Conservation (phyloP, 768 basidiomycete species). For the Astraeus odoratus region DNA sequence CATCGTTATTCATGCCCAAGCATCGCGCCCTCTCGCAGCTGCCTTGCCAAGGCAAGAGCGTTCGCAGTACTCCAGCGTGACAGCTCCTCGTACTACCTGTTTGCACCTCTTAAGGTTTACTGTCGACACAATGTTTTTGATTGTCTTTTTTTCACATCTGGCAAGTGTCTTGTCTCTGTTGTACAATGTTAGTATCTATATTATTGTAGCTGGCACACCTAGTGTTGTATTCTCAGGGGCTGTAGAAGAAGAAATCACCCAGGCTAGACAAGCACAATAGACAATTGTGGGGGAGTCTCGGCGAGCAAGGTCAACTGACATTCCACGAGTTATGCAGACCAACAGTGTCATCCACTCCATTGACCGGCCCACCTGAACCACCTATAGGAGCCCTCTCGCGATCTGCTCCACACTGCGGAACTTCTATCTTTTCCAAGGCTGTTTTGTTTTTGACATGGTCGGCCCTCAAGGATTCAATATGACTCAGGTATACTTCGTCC, state of each 20-base stretch:
- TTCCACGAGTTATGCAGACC: constrained; percentile 75
- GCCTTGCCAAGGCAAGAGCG: constrained; percentile 28
- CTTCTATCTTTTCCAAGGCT: constrained; percentile 23
- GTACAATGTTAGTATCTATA: constrained; percentile 4
- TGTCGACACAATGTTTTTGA: not conserved
- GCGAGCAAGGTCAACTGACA: constrained; percentile 17
- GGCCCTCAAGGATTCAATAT: constrained; percentile 70
- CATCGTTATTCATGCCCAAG: constrained; percentile 65
- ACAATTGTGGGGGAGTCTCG: not conserved
- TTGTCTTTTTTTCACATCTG: not conserved
- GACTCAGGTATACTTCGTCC: constrained; percentile 69
- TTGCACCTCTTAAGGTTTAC: not conserved
- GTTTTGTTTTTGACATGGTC: constrained; percentile 70
- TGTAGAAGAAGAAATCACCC: not conserved
- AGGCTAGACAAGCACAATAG: constrained; percentile 1
- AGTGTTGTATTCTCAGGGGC: not conserved
- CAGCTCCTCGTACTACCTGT: constrained; percentile 9
- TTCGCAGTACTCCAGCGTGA: constrained; percentile 16
- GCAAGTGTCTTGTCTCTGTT: no score
- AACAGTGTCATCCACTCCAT: constrained; percentile 68
- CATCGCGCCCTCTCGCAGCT: constrained; percentile 57
- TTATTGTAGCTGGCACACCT: constrained; percentile 1
- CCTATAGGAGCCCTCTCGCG: constrained; percentile 18
- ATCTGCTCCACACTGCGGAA: constrained; percentile 25
- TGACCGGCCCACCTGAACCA: constrained; percentile 39